These are phyloP conservation scores for Aspergillus funiculosus DNA, from an alignment of 495 filamentous ascomycete genomes.

Conservation along the genomic window DNA sequence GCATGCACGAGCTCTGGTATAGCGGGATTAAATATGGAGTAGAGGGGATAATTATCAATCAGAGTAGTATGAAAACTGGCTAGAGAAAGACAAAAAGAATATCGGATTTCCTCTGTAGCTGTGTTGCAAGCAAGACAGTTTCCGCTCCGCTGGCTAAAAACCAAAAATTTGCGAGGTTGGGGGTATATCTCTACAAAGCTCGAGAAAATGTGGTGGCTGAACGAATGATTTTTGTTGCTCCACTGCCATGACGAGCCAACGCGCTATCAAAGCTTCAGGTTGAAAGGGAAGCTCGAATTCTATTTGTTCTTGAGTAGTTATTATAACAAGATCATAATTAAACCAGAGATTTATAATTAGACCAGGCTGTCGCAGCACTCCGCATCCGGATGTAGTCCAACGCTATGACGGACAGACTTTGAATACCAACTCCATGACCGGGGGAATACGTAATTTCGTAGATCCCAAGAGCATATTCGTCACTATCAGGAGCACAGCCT, in stretches of 20 bases:
- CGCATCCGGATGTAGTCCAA: no score
- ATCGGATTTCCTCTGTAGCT: no score
- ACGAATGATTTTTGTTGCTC: conserved; percentile 14
- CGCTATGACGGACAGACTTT: no score
- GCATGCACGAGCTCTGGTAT: conserved; percentile 11
- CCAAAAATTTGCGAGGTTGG: conserved; percentile 22
- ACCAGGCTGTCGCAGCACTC: background rate
- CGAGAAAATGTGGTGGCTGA: conserved; percentile 28
- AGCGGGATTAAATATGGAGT: no score
- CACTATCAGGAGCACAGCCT: no score
- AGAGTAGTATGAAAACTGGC: background rate
- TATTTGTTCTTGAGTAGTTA: conserved; percentile 1
- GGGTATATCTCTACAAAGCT: conserved; percentile 12
- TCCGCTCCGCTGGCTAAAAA: background rate
- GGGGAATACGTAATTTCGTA: no score
- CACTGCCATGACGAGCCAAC: conserved; percentile 16
- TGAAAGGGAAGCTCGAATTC: conserved; percentile 1
- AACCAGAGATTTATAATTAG: background rate
- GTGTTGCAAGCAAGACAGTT: no score
- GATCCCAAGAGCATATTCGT: no score
- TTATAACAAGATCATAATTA: background rate
- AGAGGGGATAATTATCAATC: no score
- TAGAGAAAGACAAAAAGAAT: conserved; percentile 1
- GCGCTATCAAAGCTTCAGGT: no score
- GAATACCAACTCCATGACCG: no score